Evolutionary conservation across 208 protist genomes (phyloP).

Genomic region (Naegleria gruberi): DNA sequence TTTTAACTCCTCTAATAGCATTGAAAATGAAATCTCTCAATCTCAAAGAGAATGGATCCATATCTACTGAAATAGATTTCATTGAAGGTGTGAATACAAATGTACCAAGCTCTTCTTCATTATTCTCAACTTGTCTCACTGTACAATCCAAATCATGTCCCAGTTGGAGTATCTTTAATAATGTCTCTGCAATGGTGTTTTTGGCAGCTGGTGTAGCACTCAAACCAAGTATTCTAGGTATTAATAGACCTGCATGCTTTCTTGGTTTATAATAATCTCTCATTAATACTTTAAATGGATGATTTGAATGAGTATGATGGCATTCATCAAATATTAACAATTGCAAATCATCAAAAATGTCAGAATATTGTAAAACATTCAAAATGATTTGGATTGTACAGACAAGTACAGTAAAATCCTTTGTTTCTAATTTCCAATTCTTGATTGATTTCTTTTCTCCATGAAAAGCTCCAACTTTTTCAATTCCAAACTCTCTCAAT

Average conservation of each 20-base stretch:
- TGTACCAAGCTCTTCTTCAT: not conserved
- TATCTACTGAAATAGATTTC: not conserved
- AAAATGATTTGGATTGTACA: conserved; percentile 1
- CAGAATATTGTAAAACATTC: not conserved
- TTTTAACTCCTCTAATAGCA: not conserved
- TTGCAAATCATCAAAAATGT: not conserved
- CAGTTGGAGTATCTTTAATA: not conserved
- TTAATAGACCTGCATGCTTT: not conserved
- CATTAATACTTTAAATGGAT: not conserved
- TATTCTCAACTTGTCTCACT: not conserved
- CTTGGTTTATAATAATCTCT: not conserved
- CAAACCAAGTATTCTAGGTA: not conserved
- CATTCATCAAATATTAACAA: conserved; percentile 17
- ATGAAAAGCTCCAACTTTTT: not conserved
- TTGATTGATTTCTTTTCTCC: not conserved
- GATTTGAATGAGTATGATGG: not conserved
- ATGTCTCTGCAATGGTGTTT: not conserved
- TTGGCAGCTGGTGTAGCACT: not conserved
- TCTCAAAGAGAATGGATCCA: not conserved
- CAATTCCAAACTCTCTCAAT: not conserved
- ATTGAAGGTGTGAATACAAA: not conserved
- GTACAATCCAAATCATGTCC: conserved; percentile 2
- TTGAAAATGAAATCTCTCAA: not conserved
- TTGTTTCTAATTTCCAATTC: not conserved
- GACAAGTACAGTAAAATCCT: not conserved